Percentiles rank a stretch among this genome's conserved stretches.
phyloP scores from a whole-genome alignment of 2,329 filamentous ascomycete genomes.

The Ambrosiella xylebori region DNA sequence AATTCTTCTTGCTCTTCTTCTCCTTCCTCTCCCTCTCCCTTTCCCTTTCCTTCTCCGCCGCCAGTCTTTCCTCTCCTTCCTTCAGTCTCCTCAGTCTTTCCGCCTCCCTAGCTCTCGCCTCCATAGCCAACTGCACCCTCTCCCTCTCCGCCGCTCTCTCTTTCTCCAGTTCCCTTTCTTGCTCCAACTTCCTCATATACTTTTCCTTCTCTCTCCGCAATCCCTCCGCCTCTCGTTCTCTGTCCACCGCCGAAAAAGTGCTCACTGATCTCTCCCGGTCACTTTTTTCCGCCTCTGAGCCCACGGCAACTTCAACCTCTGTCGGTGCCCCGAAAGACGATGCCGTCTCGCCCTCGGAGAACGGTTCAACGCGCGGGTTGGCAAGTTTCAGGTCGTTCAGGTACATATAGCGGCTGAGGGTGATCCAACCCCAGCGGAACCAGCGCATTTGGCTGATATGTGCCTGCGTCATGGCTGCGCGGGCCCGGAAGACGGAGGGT shows the following conservation, averaged over 20 bases:
- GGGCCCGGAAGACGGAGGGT: slow-evolving; percentile 38
- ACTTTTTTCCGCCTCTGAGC: not conserved
- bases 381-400: slow-evolving; percentile 66
- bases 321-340: slow-evolving; percentile 1
- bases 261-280: not conserved
- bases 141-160: slow-evolving; percentile 1
- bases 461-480: slow-evolving; percentile 73
- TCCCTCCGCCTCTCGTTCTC: not conserved
- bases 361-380: slow-evolving; percentile 17
- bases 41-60: not conserved
- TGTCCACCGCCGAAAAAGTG: not conserved
- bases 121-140: not conserved
- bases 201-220: slow-evolving; percentile 7
- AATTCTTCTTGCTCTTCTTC: slow-evolving; percentile 3
- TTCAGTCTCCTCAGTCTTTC: not conserved
- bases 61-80: not conserved
- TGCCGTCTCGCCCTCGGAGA: not conserved
- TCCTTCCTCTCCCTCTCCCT: not conserved
- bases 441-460: slow-evolving; percentile 96
- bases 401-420: slow-evolving; percentile 81
- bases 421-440: slow-evolving; percentile 95
- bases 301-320: not conserved
- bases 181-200: slow-evolving; percentile 6
- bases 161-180: slow-evolving; percentile 1
- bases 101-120: not conserved